phyloP scores from a whole-genome alignment of 257 asterid genomes.

The Plectranthus barbatus region DNA sequence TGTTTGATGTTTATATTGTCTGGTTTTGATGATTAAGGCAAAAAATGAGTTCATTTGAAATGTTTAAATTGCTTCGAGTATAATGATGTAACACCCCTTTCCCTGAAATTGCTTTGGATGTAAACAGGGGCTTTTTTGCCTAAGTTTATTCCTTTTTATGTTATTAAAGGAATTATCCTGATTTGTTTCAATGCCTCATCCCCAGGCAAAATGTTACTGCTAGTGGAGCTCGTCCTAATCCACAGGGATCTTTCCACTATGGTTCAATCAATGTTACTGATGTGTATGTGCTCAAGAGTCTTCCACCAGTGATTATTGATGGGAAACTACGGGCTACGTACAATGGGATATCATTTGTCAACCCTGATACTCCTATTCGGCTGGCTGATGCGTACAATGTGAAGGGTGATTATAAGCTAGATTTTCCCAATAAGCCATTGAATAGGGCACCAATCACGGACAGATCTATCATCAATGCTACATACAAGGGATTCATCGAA shows the following conservation, averaged over 20 bases:
- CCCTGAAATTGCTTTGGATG: too few species aligned
- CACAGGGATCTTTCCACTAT: constrained; percentile 94
- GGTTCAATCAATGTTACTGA: constrained; percentile 79
- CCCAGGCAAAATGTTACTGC: constrained; percentile 85
- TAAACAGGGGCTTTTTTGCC: too few species aligned
- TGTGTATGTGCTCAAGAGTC: constrained; percentile 42
- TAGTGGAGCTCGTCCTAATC: constrained; percentile 99
- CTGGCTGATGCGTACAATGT: constrained; percentile 69
- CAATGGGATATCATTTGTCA: constrained; percentile 72
- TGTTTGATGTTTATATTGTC: background rate
- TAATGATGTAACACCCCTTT: too few species aligned
- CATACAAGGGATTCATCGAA: constrained; percentile 88
- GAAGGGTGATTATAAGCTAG: constrained; percentile 80
- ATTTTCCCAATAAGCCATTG: constrained; percentile 62
- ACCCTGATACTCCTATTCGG: constrained; percentile 73
- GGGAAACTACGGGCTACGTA: constrained; percentile 65
- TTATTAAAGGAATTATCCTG: background rate
- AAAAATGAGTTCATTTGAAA: background rate
- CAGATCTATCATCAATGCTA: constrained; percentile 63
- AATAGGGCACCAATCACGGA: constrained; percentile 49
- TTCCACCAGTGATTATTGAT: constrained; percentile 44
- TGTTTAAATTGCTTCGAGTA: background rate
- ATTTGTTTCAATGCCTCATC: background rate
- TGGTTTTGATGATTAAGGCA: background rate
- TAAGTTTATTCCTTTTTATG: background rate